Percentiles rank a stretch among this genome's conserved stretches.
phyloP scores from a whole-genome alignment of 2,329 filamentous ascomycete genomes.

The Fusarium algeriense region DNA sequence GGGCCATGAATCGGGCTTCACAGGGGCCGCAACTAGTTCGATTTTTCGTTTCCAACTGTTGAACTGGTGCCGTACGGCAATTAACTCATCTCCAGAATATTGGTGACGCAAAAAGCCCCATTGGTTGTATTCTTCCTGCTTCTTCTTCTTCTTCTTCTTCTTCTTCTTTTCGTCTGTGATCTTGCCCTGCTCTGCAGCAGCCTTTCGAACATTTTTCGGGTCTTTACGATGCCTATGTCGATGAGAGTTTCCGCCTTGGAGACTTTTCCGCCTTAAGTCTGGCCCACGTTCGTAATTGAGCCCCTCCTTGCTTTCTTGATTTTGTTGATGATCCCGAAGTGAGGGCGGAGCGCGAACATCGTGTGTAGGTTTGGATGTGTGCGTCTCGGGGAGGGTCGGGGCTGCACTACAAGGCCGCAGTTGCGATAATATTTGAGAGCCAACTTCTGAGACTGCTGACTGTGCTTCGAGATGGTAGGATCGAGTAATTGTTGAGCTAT shows the following conservation, averaged over 20 bases:
- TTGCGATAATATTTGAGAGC: slow-evolving; percentile 37
- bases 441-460: background rate
- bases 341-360: background rate
- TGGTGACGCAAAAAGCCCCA: slow-evolving; percentile 52
- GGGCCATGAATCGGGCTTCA: slow-evolving; percentile 36
- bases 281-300: background rate
- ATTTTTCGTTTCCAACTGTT: slow-evolving; percentile 50
- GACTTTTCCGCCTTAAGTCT: background rate
- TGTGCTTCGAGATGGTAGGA: slow-evolving; percentile 22
- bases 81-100: slow-evolving; percentile 40
- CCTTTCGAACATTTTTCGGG: slow-evolving; percentile 6
- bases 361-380: background rate
- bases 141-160: slow-evolving; percentile 18
- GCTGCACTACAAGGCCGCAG: slow-evolving; percentile 19
- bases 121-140: slow-evolving; percentile 41
- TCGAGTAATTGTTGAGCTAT: slow-evolving; percentile 16
- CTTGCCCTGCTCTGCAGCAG: slow-evolving; percentile 9
- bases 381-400: slow-evolving; percentile 12
- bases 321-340: background rate
- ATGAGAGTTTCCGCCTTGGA: background rate
- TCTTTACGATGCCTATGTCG: slow-evolving; percentile 1
- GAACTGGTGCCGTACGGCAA: slow-evolving; percentile 41
- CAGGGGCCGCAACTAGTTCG: slow-evolving; percentile 33
- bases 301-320: background rate
- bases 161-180: background rate